Percentiles rank a stretch among this genome's conserved stretches.
These are phyloP conservation scores for Linanthus parryae DNA, from an alignment of 148 eudicot genomes.

Conservation along the genomic window DNA sequence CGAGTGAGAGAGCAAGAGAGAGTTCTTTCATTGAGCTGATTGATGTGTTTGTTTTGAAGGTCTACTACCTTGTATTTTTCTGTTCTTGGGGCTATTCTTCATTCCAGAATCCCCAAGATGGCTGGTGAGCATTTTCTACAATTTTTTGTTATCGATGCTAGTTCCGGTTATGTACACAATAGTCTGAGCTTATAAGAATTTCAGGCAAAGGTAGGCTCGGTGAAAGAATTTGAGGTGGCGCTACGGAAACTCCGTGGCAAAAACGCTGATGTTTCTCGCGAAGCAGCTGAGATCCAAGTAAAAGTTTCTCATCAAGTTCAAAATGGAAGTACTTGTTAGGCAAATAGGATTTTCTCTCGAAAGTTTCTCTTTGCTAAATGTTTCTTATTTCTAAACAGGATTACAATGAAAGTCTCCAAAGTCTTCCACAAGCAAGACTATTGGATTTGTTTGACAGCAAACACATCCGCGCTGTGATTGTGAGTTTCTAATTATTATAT, in stretches of 20 bases:
- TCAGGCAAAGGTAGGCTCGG: slow-evolving; percentile 63
- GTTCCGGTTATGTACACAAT: not conserved
- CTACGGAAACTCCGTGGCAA: slow-evolving; percentile 59
- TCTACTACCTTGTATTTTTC: slow-evolving; percentile 47
- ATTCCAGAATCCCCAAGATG: slow-evolving; percentile 95
- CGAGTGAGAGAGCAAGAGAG: not conserved
- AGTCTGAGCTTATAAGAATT: not conserved
- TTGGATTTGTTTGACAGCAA: slow-evolving; percentile 49
- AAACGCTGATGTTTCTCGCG: slow-evolving; percentile 50
- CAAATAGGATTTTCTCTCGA: no score
- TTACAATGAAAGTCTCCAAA: slow-evolving; percentile 27
- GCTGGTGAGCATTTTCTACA: slow-evolving; percentile 43
- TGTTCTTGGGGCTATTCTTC: slow-evolving; percentile 60
- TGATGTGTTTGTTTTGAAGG: slow-evolving; percentile 32
- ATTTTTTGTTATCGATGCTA: not conserved
- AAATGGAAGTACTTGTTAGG: no score
- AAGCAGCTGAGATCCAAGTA: slow-evolving; percentile 66
- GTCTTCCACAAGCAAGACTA: slow-evolving; percentile 48
- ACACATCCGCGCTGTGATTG: slow-evolving; percentile 59
- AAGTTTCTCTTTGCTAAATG: no score
- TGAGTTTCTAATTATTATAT: no score
- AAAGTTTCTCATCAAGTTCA: not conserved
- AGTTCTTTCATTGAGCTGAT: not conserved
- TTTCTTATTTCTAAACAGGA: slow-evolving; percentile 27
- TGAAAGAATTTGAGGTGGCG: slow-evolving; percentile 52